Base-by-base conservation (phyloP, 805 yeast genomes). In the Candida fluviatilis region DNA sequence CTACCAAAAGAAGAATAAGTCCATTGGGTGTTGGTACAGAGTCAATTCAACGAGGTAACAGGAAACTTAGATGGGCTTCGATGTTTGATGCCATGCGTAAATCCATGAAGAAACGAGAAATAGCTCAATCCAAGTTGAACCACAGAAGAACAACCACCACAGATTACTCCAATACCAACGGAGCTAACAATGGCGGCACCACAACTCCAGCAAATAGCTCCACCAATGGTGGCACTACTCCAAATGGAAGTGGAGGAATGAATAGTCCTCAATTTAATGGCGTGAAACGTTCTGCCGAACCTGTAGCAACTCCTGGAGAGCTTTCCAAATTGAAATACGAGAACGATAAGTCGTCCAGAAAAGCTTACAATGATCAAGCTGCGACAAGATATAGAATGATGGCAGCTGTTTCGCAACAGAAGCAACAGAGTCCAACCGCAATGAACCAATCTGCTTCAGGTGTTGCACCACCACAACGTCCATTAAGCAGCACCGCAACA, bases 31-130 rank as follows among this genome's bases (percentile, higher is more conserved):
- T 93, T n/a, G 91, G 95, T 0, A 76, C 78, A 16, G 97, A 91
- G 51, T 84, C 95, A 0, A 84, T 89, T 34, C 97, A 91, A 59
- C 67, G 98, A 46, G 99, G 99, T 14, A 96, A 93, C 53, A 71
- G 85, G 42, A 71, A 95, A 38, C 68, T 91, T 42, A 75, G 98
- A 47, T 93, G 97, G 97, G 96, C 96, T 0, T 84, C 95, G 38
- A 84, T 93, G 87, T 87, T 93, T 66, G 99, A 93, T 56, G 96
- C 95, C 1, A 82, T 93, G 65, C 73, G 96, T 41, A 89, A 89
- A 61, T 71, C 84, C 48, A 87, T 90, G 82, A 79, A 87, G 49
- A 90, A 90, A 57, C 73, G 98, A 32, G 99, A 93, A 58, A 78
- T 73, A 49, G 77, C 80, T 3, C 46, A 52, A 7, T 62, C 71